Conservation (phyloP, 208 protist species). For the Acanthamoeba sp. region DNA sequence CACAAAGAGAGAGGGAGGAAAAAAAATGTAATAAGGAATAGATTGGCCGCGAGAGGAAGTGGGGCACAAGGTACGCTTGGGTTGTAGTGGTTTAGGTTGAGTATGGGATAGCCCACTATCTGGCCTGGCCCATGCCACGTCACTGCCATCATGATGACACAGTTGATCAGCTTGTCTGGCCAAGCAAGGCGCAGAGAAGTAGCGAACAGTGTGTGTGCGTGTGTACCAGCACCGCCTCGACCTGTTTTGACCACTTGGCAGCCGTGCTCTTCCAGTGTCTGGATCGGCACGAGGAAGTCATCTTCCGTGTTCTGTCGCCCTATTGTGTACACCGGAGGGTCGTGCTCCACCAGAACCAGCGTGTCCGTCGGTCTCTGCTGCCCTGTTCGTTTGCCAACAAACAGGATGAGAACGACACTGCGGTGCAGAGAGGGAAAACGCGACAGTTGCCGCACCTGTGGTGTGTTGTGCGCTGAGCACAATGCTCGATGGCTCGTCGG, state of each 20-base stretch:
- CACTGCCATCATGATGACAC: neutral
- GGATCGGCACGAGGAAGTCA: conserved; percentile 27
- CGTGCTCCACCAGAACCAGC: conserved; percentile 24
- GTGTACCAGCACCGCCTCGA: neutral
- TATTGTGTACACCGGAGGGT: conserved; percentile 26
- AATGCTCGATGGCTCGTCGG: no score
- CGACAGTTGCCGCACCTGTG: no score
- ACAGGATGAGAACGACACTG: no score
- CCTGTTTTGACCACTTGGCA: conserved; percentile 1
- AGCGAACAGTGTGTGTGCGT: no score
- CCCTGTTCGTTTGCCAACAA: no score
- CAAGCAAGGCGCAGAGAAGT: neutral
- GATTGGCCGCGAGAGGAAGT: no score
- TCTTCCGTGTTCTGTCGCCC: conserved; percentile 50
- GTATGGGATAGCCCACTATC: conserved; percentile 57
- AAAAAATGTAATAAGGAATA: no score
- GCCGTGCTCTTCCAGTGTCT: neutral
- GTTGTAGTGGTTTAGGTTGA: conserved; percentile 6
- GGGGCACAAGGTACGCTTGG: neutral
- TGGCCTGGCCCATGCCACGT: conserved; percentile 60
- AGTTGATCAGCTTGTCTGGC: neutral
- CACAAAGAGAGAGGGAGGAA: no score
- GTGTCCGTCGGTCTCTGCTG: neutral
- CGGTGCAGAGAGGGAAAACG: neutral
- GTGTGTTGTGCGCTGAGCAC: no score